Evolutionary conservation across 768 basidiomycete species (phyloP), one percentile per base, ranked within the genome.

Genomic region (Candolleomyces eurysporus): DNA sequence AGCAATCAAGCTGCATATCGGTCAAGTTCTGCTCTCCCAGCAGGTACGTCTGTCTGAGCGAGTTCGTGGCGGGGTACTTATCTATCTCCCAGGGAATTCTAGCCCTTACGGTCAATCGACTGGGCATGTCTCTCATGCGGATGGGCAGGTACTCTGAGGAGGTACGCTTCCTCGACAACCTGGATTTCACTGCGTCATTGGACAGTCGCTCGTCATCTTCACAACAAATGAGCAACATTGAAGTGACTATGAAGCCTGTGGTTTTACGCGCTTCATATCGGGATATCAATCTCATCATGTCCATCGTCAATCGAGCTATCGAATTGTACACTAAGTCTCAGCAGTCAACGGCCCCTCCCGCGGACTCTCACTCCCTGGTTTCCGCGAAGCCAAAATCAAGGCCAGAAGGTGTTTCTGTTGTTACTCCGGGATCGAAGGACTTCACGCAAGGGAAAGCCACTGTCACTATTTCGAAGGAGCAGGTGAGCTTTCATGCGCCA

Each of bases 261-360:
- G 84, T 98, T 58, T 89, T 99, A 72, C 85, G 97, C 26, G 94
- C 94, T n/a, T 98, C 96, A 0, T 94, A 95, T 68, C 86, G 93
- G 19, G 97, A 99, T 70, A 92, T 98, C 71, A 86, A 85, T 65
- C 83, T 98, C 64, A 98, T 98, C 65, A 87, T 83, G 50, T 78
- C 86, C 4, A 96, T 96, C 63, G 82, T 92, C 66, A 93, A 94
- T 71, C 93, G 89, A 63, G 97, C 94, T 0, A 75, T 92, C 40
- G 88, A 90, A 60, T 79, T 94, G n/a, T 94, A 92, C 64, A 74
- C 76, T 57, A 65, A 71, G 63, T 82, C 75, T 53, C 82, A 77
- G 65, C 71, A 64, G 30, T 64, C 40, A 11, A 42, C 11, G 19
- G 43, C 69, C 48, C 48, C 46, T 57, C 39, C 59, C 55, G 19